These are phyloP conservation scores for Coemansia sp. DNA, from an alignment of 192 early-diverging fungal species.

Conservation along the genomic window DNA sequence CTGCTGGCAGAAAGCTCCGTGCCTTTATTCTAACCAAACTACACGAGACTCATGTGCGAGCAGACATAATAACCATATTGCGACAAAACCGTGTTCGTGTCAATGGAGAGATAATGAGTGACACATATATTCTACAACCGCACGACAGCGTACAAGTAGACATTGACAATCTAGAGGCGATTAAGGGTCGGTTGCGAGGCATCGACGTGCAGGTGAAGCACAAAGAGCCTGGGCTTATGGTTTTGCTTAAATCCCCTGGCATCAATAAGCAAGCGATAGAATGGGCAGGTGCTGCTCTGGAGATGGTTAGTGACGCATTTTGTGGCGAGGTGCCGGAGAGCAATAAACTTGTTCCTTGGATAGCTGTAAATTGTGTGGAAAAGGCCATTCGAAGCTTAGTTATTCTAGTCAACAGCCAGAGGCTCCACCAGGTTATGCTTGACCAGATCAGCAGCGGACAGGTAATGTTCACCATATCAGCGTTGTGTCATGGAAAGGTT, in stretches of 20 bases:
- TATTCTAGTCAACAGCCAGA: constrained; percentile 18
- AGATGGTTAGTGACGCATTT: not conserved
- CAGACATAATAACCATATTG: constrained; percentile 23
- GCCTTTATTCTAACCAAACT: constrained; percentile 32
- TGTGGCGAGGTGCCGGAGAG: not conserved
- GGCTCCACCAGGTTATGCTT: constrained; percentile 8
- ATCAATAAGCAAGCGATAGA: constrained; percentile 20
- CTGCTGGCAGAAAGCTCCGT: constrained; percentile 33
- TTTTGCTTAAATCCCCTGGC: constrained; percentile 62
- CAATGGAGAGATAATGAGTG: constrained; percentile 54
- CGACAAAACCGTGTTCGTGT: constrained; percentile 54
- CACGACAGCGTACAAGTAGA: constrained; percentile 55
- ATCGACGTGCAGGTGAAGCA: constrained; percentile 54
- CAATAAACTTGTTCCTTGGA: constrained; percentile 25
- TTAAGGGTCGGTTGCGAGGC: constrained; percentile 41
- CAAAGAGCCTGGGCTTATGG: constrained; percentile 55
- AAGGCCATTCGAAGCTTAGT: constrained; percentile 59
- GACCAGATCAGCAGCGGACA: constrained; percentile 8
- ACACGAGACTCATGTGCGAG: constrained; percentile 29
- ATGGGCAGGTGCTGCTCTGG: constrained; percentile 27
- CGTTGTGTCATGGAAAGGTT: constrained; percentile 49
- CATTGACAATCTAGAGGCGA: constrained; percentile 44
- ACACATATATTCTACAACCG: constrained; percentile 47
- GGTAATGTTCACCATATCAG: constrained; percentile 23
- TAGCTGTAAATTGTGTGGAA: constrained; percentile 56